phyloP scores from a whole-genome alignment of 1,284 basidiomycete genomes.

The Nidula niveotomentosa region DNA sequence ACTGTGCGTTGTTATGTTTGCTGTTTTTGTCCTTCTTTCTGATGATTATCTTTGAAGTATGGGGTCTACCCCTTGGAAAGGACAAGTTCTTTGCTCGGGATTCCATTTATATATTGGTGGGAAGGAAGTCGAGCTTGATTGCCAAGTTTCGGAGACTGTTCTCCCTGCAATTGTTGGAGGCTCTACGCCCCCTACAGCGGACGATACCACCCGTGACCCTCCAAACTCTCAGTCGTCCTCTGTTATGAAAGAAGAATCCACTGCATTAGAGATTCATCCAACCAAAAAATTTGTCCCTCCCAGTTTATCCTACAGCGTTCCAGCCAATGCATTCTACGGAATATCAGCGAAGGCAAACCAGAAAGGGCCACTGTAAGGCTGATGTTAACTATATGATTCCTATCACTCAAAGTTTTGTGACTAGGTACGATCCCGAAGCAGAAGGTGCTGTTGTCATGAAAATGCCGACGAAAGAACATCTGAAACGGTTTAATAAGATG shows the following conservation, averaged over 20 bases:
- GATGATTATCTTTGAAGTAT: conserved; percentile 39
- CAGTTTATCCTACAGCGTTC: conserved; percentile 53
- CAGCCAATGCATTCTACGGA: neutral
- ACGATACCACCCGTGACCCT: too few species aligned
- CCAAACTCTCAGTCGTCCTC: too few species aligned
- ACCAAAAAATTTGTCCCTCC: conserved; percentile 50
- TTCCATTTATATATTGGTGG: conserved; percentile 51
- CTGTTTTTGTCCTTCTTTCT: neutral
- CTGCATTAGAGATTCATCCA: too few species aligned
- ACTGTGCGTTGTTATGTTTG: conserved; percentile 40
- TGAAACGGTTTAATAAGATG: conserved; percentile 65
- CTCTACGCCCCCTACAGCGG: too few species aligned
- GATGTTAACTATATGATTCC: neutral
- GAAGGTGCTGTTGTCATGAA: conserved; percentile 89
- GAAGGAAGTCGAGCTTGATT: conserved; percentile 65
- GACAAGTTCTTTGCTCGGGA: conserved; percentile 48
- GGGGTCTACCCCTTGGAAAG: conserved; percentile 63
- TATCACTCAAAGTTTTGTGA: conserved; percentile 16
- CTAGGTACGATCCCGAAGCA: conserved; percentile 74
- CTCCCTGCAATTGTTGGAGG: conserved; percentile 39
- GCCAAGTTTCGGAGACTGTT: conserved; percentile 42
- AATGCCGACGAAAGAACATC: conserved; percentile 69
- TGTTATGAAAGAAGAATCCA: too few species aligned
- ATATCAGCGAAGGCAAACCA: conserved; percentile 39
- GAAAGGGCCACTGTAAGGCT: conserved; percentile 54